A percentile compares a stretch with the other conserved stretches of the same genome.
These are phyloP conservation scores for Sphagnum fallax DNA, from an alignment of 228 moss, liverwort and hornwort genomes.

Conservation along the genomic window DNA sequence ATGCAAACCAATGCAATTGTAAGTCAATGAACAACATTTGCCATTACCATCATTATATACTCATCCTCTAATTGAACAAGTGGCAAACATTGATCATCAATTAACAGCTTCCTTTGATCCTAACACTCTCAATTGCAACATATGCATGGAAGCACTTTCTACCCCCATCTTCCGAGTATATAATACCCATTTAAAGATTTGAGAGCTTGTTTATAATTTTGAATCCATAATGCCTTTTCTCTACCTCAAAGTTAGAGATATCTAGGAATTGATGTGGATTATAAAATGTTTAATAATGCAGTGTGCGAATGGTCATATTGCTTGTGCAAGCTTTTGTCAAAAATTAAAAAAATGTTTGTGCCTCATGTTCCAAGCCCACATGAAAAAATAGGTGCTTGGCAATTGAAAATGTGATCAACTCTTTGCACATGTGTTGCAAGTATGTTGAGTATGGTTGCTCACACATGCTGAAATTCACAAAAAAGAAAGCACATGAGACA, in stretches of 20 bases:
- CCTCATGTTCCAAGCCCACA: slow-evolving; percentile 63
- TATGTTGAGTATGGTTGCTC: slow-evolving; percentile 55
- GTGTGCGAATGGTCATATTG: slow-evolving; percentile 74
- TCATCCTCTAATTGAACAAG: slow-evolving; percentile 5
- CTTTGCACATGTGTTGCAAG: slow-evolving; percentile 61
- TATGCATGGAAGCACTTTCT: slow-evolving; percentile 63
- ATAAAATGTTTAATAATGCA: slow-evolving; percentile 19
- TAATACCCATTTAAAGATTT: neutral
- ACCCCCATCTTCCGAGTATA: slow-evolving; percentile 62
- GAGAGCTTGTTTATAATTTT: neutral
- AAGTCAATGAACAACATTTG: neutral
- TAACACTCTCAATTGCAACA: slow-evolving; percentile 67
- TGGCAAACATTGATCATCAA: slow-evolving; percentile 17
- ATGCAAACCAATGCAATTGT: slow-evolving; percentile 13
- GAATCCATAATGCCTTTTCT: neutral
- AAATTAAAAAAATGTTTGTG: slow-evolving; percentile 48
- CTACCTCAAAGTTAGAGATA: neutral
- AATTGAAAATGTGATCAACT: slow-evolving; percentile 69
- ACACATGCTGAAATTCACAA: slow-evolving; percentile 57
- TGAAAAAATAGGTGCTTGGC: slow-evolving; percentile 66
- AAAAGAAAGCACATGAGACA: slow-evolving; percentile 48
- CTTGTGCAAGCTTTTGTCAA: slow-evolving; percentile 61
- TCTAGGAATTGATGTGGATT: too few species aligned
- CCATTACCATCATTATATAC: slow-evolving; percentile 28
- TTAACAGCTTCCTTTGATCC: slow-evolving; percentile 50